phyloP scores from a whole-genome alignment of 2,329 filamentous ascomycete genomes.

The Phaeosphaeria sp. region DNA sequence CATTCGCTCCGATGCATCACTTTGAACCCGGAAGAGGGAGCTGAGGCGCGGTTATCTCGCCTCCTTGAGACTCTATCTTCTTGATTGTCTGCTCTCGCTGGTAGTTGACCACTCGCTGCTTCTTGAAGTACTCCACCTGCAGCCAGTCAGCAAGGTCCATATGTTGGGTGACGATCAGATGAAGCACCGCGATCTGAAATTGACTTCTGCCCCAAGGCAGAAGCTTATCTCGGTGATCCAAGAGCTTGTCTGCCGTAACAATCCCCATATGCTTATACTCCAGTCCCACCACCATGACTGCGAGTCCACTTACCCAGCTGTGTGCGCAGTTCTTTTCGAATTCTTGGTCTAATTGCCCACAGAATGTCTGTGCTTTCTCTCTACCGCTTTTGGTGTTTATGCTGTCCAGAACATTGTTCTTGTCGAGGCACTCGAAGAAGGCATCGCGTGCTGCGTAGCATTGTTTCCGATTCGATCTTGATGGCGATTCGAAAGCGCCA shows the following conservation, averaged over 20 bases:
- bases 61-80: conserved; percentile 52
- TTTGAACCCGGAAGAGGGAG: conserved; percentile 36
- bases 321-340: conserved; percentile 87
- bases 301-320: conserved; percentile 76
- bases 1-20: conserved; percentile 6
- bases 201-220: neutral
- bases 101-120: conserved; percentile 89
- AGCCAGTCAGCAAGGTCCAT: conserved; percentile 13
- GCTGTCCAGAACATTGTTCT: conserved; percentile 79
- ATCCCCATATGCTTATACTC: neutral
- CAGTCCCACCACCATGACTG: neutral
- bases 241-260: neutral
- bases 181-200: conserved; percentile 2
- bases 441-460: conserved; percentile 91
- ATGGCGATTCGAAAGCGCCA: conserved; percentile 76
- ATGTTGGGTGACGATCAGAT: conserved; percentile 4
- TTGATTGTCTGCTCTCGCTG: conserved; percentile 75
- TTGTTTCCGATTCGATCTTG: conserved; percentile 76
- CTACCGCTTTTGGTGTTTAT: conserved; percentile 64
- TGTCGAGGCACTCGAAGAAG: conserved; percentile 89
- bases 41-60: conserved; percentile 44
- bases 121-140: conserved; percentile 97
- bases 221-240: neutral
- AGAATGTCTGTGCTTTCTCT: conserved; percentile 58
- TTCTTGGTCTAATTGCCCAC: conserved; percentile 64